phyloP scores from a whole-genome alignment of 202 grass and related monocot genomes.

The Panicum hallii region DNA sequence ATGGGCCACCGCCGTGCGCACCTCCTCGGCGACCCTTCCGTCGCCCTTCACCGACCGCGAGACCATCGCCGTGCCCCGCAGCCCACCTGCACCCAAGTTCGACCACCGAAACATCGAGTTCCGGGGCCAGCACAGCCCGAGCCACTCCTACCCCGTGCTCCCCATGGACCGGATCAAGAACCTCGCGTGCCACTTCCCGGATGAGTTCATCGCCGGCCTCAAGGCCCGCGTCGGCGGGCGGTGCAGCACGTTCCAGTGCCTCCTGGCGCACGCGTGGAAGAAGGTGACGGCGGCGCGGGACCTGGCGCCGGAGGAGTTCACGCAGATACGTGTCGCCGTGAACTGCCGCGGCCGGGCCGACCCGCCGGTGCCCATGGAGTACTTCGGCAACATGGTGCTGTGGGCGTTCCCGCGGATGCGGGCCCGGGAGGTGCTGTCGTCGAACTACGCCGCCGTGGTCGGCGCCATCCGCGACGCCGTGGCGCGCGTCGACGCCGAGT shows the following conservation, averaged over 20 bases:
- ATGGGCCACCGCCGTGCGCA: constrained; percentile 49
- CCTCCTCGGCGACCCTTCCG: constrained; percentile 11
- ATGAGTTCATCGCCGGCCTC: constrained; percentile 39
- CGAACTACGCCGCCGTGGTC: constrained; percentile 33
- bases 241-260: constrained; percentile 50
- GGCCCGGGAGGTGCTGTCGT: constrained; percentile 24
- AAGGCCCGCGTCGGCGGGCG: constrained; percentile 23
- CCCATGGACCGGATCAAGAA: constrained; percentile 39
- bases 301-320: constrained; percentile 33
- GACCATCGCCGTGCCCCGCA: neutral
- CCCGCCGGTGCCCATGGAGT: constrained; percentile 34
- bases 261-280: constrained; percentile 54
- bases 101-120: constrained; percentile 51
- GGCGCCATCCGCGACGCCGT: constrained; percentile 55
- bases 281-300: constrained; percentile 50
- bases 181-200: constrained; percentile 37
- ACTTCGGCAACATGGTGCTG: constrained; percentile 58
- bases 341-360: constrained; percentile 38
- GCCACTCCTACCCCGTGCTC: neutral
- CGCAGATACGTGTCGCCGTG: constrained; percentile 48
- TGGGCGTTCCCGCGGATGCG: constrained; percentile 51
- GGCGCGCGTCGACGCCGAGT: constrained; percentile 23
- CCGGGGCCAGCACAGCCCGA: constrained; percentile 21
- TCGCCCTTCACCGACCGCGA: constrained; percentile 46
- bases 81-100: neutral